Conservation (phyloP, 257 asterid species). For the Coffea eugenioides region DNA sequence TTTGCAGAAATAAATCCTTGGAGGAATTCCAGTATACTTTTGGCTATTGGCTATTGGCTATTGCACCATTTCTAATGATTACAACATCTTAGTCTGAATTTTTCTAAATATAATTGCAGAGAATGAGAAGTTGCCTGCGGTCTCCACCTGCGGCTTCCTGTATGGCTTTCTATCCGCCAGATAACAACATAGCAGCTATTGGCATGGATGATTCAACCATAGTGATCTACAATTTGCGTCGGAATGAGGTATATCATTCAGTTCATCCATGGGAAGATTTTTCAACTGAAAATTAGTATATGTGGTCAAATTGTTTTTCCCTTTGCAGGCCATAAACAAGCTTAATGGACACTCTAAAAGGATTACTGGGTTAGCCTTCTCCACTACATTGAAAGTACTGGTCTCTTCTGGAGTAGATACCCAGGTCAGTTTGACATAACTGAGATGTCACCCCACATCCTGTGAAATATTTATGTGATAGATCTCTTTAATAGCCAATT, state of each 20-base stretch:
- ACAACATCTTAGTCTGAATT: neutral
- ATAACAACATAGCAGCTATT: conserved; percentile 63
- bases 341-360: conserved; percentile 63
- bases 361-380: conserved; percentile 63
- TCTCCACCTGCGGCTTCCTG: conserved; percentile 66
- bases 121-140: conserved; percentile 42
- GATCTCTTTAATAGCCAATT: neutral
- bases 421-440: conserved; percentile 38
- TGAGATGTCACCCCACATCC: neutral
- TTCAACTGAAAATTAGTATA: neutral
- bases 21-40: too few relatives aligned
- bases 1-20: neutral
- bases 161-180: conserved; percentile 61
- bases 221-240: conserved; percentile 58
- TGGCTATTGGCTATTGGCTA: too few relatives aligned
- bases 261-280: neutral
- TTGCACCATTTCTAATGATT: neutral
- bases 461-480: neutral
- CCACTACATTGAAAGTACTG: conserved; percentile 42
- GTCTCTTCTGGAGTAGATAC: conserved; percentile 61
- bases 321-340: conserved; percentile 44
- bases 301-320: neutral
- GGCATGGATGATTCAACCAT: conserved; percentile 73
- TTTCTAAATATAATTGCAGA: conserved; percentile 33
- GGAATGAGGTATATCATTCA: conserved; percentile 38